Evolutionary conservation across 2,329 filamentous ascomycete species (phyloP).

Genomic region (Trichoderma polysporum): DNA sequence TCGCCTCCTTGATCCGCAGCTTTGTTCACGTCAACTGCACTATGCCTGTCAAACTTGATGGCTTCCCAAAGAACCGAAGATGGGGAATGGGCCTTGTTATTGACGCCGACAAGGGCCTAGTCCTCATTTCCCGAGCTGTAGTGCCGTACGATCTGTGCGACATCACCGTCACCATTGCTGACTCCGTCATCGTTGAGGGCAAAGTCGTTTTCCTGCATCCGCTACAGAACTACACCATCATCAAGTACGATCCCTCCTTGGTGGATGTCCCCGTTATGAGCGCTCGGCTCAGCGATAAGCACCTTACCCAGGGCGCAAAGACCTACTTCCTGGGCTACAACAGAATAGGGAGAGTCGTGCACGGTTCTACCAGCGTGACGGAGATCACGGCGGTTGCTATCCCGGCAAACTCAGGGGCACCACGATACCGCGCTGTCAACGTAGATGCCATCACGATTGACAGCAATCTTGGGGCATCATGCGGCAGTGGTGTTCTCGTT

Average conservation of each 20-base stretch:
- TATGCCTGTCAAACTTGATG: constrained; percentile 94
- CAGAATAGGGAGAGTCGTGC: constrained; percentile 87
- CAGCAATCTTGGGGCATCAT: constrained; percentile 85
- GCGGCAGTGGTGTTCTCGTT: constrained; percentile 89
- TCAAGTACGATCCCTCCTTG: constrained; percentile 89
- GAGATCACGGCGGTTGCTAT: constrained; percentile 97
- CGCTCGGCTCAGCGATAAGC: constrained; percentile 75
- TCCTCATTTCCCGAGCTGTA: constrained; percentile 89
- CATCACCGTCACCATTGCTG: constrained; percentile 92
- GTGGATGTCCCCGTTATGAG: constrained; percentile 94
- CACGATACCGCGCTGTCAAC: constrained; percentile 91
- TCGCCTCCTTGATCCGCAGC: constrained; percentile 90
- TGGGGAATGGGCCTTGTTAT: constrained; percentile 97
- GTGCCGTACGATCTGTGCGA: constrained; percentile 97
- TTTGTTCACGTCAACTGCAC: constrained; percentile 92
- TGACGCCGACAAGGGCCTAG: constrained; percentile 91
- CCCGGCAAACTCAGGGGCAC: constrained; percentile 86
- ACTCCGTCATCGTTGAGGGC: constrained; percentile 90
- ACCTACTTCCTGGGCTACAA: constrained; percentile 99
- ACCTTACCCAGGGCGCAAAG: constrained; percentile 87
- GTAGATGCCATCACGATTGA: constrained; percentile 97
- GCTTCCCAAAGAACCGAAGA: constrained; percentile 92
- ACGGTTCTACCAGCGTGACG: constrained; percentile 90
- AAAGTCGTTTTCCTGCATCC: constrained; percentile 96
- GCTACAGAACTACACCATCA: constrained; percentile 92